Evolutionary conservation across 306 rosid species (phyloP).

Genomic region (Inga laurina): DNA sequence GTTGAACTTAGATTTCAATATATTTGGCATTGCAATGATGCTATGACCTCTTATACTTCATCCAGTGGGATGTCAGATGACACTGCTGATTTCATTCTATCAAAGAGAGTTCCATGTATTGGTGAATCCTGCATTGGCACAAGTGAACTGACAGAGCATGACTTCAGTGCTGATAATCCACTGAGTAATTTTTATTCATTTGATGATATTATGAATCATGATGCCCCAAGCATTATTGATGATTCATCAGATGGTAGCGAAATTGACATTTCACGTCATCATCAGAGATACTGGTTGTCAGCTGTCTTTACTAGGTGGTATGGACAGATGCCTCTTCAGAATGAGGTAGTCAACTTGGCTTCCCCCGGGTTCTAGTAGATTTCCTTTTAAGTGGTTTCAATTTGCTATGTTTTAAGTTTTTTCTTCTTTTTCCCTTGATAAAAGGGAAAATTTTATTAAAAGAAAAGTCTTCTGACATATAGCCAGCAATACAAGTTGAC

Average conservation of each 20-base stretch:
- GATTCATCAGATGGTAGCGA: slow-evolving; percentile 75
- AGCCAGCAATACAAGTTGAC: not conserved
- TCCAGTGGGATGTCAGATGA: slow-evolving; percentile 47
- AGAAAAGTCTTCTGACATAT: not conserved
- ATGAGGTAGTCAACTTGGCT: slow-evolving; percentile 54
- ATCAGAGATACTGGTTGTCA: slow-evolving; percentile 47
- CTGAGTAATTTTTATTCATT: slow-evolving; percentile 48
- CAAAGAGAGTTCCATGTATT: slow-evolving; percentile 42
- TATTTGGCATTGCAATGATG: slow-evolving; percentile 62
- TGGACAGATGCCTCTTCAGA: slow-evolving; percentile 42
- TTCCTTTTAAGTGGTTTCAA: slow-evolving; percentile 16
- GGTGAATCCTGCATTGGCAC: slow-evolving; percentile 36
- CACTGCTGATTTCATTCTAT: slow-evolving; percentile 40
- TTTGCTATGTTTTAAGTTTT: slow-evolving; percentile 1
- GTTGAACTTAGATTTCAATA: slow-evolving; percentile 77
- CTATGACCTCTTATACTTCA: slow-evolving; percentile 48
- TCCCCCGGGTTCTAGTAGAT: not conserved
- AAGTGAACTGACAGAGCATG: slow-evolving; percentile 41
- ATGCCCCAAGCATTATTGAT: slow-evolving; percentile 55
- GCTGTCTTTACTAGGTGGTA: slow-evolving; percentile 46
- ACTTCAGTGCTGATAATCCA: slow-evolving; percentile 46
- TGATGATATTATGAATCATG: slow-evolving; percentile 46
- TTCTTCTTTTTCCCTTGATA: not conserved
- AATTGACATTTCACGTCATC: slow-evolving; percentile 42
- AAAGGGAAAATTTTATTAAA: not conserved